Evolutionary conservation across 805 yeast genomes (phyloP).

Genomic region (Clavispora phyllophila): DNA sequence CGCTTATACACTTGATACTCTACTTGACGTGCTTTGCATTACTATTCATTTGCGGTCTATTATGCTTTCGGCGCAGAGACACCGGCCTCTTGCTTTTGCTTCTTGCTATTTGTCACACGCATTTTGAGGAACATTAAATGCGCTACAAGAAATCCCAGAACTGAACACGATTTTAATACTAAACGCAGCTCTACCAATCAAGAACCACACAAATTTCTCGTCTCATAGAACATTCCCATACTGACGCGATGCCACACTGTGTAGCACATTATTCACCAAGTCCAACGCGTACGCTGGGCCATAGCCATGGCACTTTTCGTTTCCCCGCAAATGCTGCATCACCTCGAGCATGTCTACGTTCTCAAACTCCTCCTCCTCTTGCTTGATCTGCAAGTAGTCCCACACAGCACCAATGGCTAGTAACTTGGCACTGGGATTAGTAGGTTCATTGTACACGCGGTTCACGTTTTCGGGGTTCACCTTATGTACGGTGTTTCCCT

Average conservation of each 20-base stretch:
- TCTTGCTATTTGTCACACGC: no score
- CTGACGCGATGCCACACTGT: constrained; percentile 5
- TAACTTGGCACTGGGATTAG: constrained; percentile 41
- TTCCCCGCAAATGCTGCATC: constrained; percentile 56
- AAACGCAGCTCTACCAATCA: no score
- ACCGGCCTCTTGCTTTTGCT: no score
- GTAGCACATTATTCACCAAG: constrained; percentile 30
- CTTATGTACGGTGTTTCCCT: constrained; percentile 20
- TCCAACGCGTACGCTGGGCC: constrained; percentile 63
- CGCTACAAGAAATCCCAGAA: no score
- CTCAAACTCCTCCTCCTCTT: constrained; percentile 41
- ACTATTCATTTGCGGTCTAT: no score
- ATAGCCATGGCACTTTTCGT: constrained; percentile 72
- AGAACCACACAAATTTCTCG: no score
- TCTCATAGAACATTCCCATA: no score
- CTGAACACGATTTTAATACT: no score
- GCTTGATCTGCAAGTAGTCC: constrained; percentile 60
- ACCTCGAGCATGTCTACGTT: constrained; percentile 54
- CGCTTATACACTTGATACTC: no score
- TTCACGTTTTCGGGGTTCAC: constrained; percentile 17
- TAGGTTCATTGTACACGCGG: constrained; percentile 32
- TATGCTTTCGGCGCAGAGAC: no score
- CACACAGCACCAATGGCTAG: constrained; percentile 76
- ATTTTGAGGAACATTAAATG: no score
- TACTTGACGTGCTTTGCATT: no score